Base-by-base conservation (phyloP, 2,329 filamentous ascomycete species). In the Aureobasidium mangrovei region DNA sequence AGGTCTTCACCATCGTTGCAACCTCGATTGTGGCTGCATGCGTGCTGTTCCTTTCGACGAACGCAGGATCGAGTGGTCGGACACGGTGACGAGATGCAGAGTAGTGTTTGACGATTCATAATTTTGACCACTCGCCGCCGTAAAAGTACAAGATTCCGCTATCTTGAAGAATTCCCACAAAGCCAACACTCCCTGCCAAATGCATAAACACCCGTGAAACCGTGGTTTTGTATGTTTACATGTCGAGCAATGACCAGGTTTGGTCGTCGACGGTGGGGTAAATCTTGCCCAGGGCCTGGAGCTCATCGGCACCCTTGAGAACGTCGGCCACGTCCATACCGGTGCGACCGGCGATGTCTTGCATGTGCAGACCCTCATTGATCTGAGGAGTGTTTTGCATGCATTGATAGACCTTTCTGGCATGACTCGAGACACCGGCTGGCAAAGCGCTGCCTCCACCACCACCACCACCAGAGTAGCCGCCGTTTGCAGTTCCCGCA, bases 241-340 rank as follows among this genome's bases (percentile, higher is more conserved):
- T 81, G 56, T 94, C 88, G 57, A 96, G 74, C 59, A 95, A 75
- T 41, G 89, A 88, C 85, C 88, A 97, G 0, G 91, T 97, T 70
- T 88, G 80, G 64, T 97, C 91, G 70, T 97, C 90, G 55, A 95
- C 79, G 7, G 94, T 98, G 29, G 89, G 88, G 72, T 89, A 98
- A 60, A 95, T 88, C 62, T 88, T 67, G 31, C 90, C 88, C 54
- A 81, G 72, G 2, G 76, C 76, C 41, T 89, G 70, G 64, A 98
- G 70, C 70, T 97, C 90, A 62, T 95, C 88, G 7, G 86, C 82
- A n/a, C 83, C 91, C 51, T 78, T 81, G 61, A 84, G 74, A 10
- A 93, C 86, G 43, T 94, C 88, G 28, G 77, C 76, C 31, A 83
- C 71, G 7, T 84, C 77, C 71, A 96, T 71, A 6, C 80, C 76